These are phyloP conservation scores for Pseudevernia furfuracea DNA, from an alignment of 495 filamentous ascomycete genomes.

Conservation along the genomic window DNA sequence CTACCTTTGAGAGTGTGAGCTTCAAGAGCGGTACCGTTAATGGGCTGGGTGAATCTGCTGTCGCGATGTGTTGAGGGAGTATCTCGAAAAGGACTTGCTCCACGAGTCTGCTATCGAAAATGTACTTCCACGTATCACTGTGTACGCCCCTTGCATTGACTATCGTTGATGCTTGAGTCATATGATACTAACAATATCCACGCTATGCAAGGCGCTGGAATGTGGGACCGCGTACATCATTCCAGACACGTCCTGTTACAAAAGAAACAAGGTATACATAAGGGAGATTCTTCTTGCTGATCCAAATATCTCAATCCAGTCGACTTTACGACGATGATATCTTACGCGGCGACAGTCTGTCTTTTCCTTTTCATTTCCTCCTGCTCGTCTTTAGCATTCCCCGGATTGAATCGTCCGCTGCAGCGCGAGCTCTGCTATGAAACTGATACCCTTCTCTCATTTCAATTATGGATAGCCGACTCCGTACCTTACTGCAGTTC, in stretches of 20 bases:
- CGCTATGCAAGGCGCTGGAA: background rate
- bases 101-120: too few relatives aligned
- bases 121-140: too few relatives aligned
- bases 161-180: too few relatives aligned
- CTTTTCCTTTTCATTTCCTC: background rate
- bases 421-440: background rate
- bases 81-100: too few relatives aligned
- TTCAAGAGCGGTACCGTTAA: too few relatives aligned
- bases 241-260: background rate
- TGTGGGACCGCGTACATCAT: background rate
- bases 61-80: too few relatives aligned
- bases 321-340: background rate
- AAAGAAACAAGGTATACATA: constrained; percentile 1
- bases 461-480: background rate
- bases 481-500: background rate
- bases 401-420: background rate
- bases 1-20: too few relatives aligned
- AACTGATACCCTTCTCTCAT: background rate
- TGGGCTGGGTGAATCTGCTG: too few relatives aligned
- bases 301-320: background rate
- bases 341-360: background rate
- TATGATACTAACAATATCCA: too few relatives aligned
- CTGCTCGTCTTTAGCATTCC: background rate
- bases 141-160: too few relatives aligned
- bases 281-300: background rate